A percentile compares a stretch with the other conserved stretches of the same genome.
These are phyloP conservation scores for Backusella sp. DNA, from an alignment of 192 early-diverging fungal genomes.

Conservation along the genomic window DNA sequence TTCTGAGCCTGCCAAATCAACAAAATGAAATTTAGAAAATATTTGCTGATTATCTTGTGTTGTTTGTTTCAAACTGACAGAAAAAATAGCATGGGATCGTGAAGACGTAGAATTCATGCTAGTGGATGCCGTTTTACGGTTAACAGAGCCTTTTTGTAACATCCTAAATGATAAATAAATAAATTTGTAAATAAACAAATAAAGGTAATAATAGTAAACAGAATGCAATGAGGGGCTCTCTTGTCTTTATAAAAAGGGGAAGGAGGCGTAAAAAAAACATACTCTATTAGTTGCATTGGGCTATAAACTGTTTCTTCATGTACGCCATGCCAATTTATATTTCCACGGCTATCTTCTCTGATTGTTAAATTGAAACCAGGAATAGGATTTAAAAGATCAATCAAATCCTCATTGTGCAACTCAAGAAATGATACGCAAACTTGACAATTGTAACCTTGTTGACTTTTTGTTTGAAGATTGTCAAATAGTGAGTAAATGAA, in stretches of 20 bases:
- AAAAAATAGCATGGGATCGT: slow-evolving; percentile 96
- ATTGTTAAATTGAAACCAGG: slow-evolving; percentile 38
- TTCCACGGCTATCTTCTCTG: slow-evolving; percentile 82
- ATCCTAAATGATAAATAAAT: slow-evolving; percentile 34
- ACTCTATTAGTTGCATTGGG: slow-evolving; percentile 60
- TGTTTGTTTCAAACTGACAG: slow-evolving; percentile 78
- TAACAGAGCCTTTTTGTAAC: slow-evolving; percentile 51
- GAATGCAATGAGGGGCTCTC: neutral
- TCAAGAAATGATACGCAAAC: slow-evolving; percentile 85
- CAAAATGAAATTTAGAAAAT: slow-evolving; percentile 90
- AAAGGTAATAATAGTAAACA: neutral
- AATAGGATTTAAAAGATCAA: slow-evolving; percentile 72
- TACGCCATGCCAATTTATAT: slow-evolving; percentile 82
- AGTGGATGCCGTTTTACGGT: slow-evolving; percentile 79
- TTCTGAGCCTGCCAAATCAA: slow-evolving; percentile 98
- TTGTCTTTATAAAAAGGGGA: neutral
- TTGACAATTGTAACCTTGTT: slow-evolving; percentile 38
- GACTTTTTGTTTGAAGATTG: slow-evolving; percentile 35
- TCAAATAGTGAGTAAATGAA: slow-evolving; percentile 60
- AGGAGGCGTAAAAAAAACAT: slow-evolving; percentile 14
- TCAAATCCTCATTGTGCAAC: slow-evolving; percentile 94
- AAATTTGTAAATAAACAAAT: slow-evolving; percentile 10
- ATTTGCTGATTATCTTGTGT: slow-evolving; percentile 27
- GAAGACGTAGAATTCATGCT: slow-evolving; percentile 94
- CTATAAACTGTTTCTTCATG: slow-evolving; percentile 72